phyloP scores from a whole-genome alignment of 108 stramenopile species.

The Skeletonema costatum region DNA sequence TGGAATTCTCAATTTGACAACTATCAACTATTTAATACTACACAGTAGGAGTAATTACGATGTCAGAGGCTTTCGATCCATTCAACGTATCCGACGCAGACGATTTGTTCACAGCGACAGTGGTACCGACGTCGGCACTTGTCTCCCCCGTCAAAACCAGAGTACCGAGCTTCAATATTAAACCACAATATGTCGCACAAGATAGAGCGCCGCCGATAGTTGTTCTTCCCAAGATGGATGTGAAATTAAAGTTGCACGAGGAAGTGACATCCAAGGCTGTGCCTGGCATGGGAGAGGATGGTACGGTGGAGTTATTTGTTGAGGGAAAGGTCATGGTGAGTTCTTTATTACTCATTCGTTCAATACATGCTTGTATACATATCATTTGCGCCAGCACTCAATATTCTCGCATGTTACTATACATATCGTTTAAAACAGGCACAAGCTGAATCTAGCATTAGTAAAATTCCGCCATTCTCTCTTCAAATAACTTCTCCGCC shows the following conservation, averaged over 20 bases:
- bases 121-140: neutral
- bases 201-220: neutral
- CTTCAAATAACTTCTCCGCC: conserved; percentile 3
- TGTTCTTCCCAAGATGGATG: conserved; percentile 14
- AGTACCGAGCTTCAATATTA: neutral
- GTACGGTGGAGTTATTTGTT: conserved; percentile 41
- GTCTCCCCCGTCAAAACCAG: neutral
- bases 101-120: neutral
- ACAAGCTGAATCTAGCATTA: neutral
- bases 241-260: conserved; percentile 63
- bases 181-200: neutral
- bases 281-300: conserved; percentile 39
- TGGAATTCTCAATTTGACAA: too few relatives aligned
- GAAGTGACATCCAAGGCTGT: conserved; percentile 59
- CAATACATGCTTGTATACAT: neutral
- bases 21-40: too few relatives aligned
- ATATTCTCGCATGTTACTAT: neutral
- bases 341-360: neutral
- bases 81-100: neutral
- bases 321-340: conserved; percentile 65
- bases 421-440: neutral
- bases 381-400: neutral
- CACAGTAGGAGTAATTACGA: neutral
- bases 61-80: conserved; percentile 3
- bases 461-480: neutral